A percentile compares a stretch with the other conserved stretches of the same genome.
Conservation (phyloP, 805 yeast species). For the Blastobotrys mokoenaii region DNA sequence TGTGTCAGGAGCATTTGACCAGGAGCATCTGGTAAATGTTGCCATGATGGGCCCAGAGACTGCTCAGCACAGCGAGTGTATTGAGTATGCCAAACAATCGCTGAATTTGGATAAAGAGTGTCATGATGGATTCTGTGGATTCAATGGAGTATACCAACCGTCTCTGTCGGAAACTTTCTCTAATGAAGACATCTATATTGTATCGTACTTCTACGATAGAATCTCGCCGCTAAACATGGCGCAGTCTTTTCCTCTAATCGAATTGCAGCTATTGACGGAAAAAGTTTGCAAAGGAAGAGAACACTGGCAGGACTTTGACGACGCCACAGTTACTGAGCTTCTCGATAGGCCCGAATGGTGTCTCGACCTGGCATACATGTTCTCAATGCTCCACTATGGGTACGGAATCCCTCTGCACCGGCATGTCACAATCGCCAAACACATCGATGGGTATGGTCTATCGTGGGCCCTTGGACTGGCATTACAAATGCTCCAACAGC, state of each 20-base stretch:
- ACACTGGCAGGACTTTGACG: constrained; percentile 33
- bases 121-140: constrained; percentile 73
- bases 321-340: constrained; percentile 55
- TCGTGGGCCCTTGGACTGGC: constrained; percentile 99
- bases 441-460: constrained; percentile 75
- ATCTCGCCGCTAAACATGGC: constrained; percentile 95
- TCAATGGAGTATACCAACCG: constrained; percentile 97
- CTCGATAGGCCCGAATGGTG: constrained; percentile 87
- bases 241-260: constrained; percentile 72
- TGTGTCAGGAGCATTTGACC: neutral
- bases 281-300: constrained; percentile 78
- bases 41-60: constrained; percentile 56
- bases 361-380: constrained; percentile 81
- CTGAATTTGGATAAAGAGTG: constrained; percentile 80
- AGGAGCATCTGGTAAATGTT: constrained; percentile 26
- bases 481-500: constrained; percentile 4
- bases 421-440: constrained; percentile 84
- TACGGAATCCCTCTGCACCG: constrained; percentile 86
- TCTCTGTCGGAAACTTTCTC: constrained; percentile 72
- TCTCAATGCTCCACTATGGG: constrained; percentile 82
- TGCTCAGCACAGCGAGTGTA: constrained; percentile 73
- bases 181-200: constrained; percentile 69
- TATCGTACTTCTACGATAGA: constrained; percentile 92
- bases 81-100: constrained; percentile 70
- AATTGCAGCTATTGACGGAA: constrained; percentile 70